A percentile compares a stretch with the other conserved stretches of the same genome.
phyloP scores from a whole-genome alignment of 192 early-diverging fungal species.

The Coemansia sp. region DNA sequence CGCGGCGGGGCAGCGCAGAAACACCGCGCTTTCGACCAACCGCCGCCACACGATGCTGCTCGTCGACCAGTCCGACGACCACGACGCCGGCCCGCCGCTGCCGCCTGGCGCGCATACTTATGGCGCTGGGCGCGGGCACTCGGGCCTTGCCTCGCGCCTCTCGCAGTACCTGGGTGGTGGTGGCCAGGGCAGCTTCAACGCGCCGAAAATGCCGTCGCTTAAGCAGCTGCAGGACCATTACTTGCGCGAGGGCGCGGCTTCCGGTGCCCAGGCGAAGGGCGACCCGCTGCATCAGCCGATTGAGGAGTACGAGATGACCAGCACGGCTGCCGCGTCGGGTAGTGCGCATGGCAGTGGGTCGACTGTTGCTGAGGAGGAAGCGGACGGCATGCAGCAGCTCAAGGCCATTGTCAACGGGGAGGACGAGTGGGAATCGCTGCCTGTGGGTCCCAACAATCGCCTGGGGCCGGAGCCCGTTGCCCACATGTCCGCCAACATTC shows the following conservation, averaged over 20 bases:
- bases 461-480: conserved; percentile 18
- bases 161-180: conserved; percentile 43
- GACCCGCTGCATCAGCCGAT: not conserved
- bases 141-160: conserved; percentile 39
- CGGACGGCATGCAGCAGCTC: conserved; percentile 35
- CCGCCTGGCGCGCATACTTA: not conserved
- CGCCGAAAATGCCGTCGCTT: conserved; percentile 42
- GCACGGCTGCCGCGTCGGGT: not conserved
- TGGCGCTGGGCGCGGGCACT: not conserved
- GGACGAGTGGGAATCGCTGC: conserved; percentile 32
- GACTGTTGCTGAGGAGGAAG: conserved; percentile 12
- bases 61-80: conserved; percentile 42
- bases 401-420: conserved; percentile 39
- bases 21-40: conserved; percentile 25
- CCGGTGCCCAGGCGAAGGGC: not conserved
- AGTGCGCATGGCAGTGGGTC: conserved; percentile 18
- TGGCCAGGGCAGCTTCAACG: not conserved
- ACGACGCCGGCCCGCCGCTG: not conserved
- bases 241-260: conserved; percentile 27
- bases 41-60: conserved; percentile 48
- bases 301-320: conserved; percentile 39
- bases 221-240: conserved; percentile 56
- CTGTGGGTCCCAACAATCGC: conserved; percentile 12
- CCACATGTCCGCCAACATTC: conserved; percentile 41
- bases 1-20: not conserved